Evolutionary conservation across 495 filamentous ascomycete species (phyloP), one percentile per base, ranked within the genome.

Genomic region (Astrocystis sublimbata): DNA sequence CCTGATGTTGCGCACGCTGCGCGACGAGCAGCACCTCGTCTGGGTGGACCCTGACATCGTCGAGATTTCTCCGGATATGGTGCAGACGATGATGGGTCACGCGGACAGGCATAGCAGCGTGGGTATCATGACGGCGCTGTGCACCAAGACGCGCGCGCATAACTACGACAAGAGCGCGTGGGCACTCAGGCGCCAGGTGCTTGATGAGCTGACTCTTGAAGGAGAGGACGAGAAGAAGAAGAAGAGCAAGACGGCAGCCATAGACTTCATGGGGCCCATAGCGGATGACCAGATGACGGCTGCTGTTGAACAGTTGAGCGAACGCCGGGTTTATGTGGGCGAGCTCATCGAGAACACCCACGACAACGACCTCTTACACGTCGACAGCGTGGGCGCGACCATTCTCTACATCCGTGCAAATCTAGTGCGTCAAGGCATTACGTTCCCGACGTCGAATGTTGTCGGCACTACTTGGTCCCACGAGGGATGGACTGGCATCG

Each of bases 181-280:
- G 65, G 41, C 65, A 12, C 47, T 65, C 13, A 58, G 17, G 26
- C 19, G 26, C 8, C 12, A 33, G 6, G 5, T 6, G 2, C 4
- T 40, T 19, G 54, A 43, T 8, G 28, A 15, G 1, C 26, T n/a
- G 26, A 30, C 21, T 8, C 0, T 40, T 6, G 40, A 7, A 6
- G 23, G 35, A 13, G 41, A 9, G 23, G 52, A 62, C 19, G 13
- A 53, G 10, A 46, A 57, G n/a, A n/a, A n/a, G n/a, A n/a, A n/a
- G n/a, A n/a, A n/a, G n/a, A n/a, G n/a, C n/a, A n/a, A n/a, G 23
- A 68, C 65, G 24, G 30, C 43, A 10, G 23, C 12, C 21, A 71
- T 75, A 28, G 58, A 73, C 3, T 71, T 65, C 19, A 71, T 79
- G 53, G 75, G 79, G 40, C 67, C 67, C 4, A 73, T 83, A 26